These are phyloP conservation scores for Ochetophila trinervis DNA, from an alignment of 306 rosid genomes.

Conservation along the genomic window DNA sequence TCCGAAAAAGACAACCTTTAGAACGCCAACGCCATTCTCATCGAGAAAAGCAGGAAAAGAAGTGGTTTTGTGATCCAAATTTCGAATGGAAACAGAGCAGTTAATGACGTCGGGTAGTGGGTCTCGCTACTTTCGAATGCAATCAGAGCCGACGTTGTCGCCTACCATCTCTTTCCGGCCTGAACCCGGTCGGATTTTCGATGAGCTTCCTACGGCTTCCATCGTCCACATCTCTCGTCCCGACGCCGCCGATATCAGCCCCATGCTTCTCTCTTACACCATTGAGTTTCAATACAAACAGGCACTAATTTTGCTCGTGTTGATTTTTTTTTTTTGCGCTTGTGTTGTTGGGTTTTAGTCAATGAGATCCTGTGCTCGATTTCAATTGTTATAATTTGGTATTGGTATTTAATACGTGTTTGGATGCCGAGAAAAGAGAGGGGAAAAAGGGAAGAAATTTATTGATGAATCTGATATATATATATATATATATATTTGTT, in stretches of 20 bases:
- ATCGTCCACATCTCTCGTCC: conserved; percentile 94
- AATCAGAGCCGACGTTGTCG: conserved; percentile 44
- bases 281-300: conserved; percentile 84
- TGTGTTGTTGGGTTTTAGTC: not conserved
- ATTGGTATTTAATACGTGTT: conserved; percentile 5
- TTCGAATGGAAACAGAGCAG: conserved; percentile 70
- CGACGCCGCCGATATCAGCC: conserved; percentile 84
- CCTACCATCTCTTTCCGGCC: conserved; percentile 50
- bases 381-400: not conserved
- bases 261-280: conserved; percentile 87
- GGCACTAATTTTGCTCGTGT: conserved; percentile 29
- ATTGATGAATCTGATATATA: not conserved
- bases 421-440: conserved; percentile 17
- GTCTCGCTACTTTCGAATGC: conserved; percentile 70
- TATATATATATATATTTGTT: too few relatives aligned
- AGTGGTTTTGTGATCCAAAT: conserved; percentile 2
- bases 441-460: conserved; percentile 1
- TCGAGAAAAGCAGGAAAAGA: not conserved
- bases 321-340: not conserved
- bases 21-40: too few relatives aligned
- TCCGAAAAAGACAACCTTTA: not conserved
- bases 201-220: conserved; percentile 74
- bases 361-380: conserved; percentile 2
- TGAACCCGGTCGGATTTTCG: conserved; percentile 65
- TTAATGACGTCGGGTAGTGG: conserved; percentile 47